Base-by-base conservation (phyloP, 129 eudicot genomes). In the Arctium lappa region DNA sequence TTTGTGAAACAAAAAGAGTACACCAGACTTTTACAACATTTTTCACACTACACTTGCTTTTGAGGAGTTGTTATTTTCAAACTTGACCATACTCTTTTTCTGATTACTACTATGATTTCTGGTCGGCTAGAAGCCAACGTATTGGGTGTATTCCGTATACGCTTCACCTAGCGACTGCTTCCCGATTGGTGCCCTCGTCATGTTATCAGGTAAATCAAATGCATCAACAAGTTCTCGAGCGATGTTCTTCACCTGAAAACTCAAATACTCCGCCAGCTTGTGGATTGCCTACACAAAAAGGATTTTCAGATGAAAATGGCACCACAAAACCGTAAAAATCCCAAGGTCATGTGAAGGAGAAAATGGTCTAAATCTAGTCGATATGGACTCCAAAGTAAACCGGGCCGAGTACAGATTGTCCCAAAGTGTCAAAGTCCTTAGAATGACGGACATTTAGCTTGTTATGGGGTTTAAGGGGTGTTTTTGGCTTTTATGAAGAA, bases 191-290 rank as follows among this genome's bases (percentile, higher is more conserved):
- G 99, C 98, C 70, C 95, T 88, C 13, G 89, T 90, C 16, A 95
- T 98, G 38, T 93, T 82, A 86, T 95, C 99, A 1, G 99, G 99
- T 70, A 95, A 88, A 78, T 95, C 97, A 74, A 95, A 95, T 13
- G 91, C 99, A 81, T 95, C 98, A 0, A 95, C 99, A n/a, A 95
- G 93, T 86, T 93, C 99, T 85, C 87, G 90, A 10, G 97, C 94
- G 1, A 91, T 81, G 71, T 93, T 90, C 88, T 87, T 93, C 79
- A 95, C 99, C 84, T 93, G 99, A 86, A 93, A 95, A 89, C 99
- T 85, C 8, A 95, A 65, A 85, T 95, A 91, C 60, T 91, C 97
- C 16, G 94, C 89, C 88, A 95, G 72, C 87, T 95, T 95, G 88
- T 95, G 97, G 74, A 95, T 93, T 71, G 99, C 99, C 98, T 94